phyloP scores from a whole-genome alignment of 2,329 filamentous ascomycete genomes.

The Fusarium coffeatum region DNA sequence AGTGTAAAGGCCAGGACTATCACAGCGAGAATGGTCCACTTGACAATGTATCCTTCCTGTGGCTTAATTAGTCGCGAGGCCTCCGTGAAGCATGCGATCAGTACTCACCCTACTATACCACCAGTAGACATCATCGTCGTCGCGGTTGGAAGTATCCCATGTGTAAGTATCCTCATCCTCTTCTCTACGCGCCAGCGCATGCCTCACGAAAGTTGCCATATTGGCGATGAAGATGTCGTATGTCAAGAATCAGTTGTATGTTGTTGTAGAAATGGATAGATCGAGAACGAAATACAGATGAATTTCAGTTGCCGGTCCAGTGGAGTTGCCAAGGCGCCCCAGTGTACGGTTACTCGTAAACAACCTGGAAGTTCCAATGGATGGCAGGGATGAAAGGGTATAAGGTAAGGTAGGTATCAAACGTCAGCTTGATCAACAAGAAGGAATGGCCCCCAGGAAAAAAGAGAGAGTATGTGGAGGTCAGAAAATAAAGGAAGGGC shows the following conservation, averaged over 20 bases:
- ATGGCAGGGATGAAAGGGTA: constrained; percentile 21
- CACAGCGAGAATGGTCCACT: constrained; percentile 75
- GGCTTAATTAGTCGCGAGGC: background rate
- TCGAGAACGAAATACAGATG: constrained; percentile 21
- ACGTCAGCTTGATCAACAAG: constrained; percentile 19
- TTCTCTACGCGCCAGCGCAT: constrained; percentile 32
- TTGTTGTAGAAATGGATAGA: constrained; percentile 17
- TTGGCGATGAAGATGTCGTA: constrained; percentile 5
- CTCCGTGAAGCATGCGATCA: background rate
- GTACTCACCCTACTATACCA: constrained; percentile 48
- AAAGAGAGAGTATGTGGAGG: background rate
- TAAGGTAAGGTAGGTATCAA: background rate
- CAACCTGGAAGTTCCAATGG: constrained; percentile 10
- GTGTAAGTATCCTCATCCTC: constrained; percentile 20
- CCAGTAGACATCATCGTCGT: constrained; percentile 46
- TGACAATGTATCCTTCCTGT: constrained; percentile 73
- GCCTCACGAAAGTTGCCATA: constrained; percentile 38
- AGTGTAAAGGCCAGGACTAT: constrained; percentile 68
- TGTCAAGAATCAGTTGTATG: constrained; percentile 10
- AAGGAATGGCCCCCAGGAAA: constrained; percentile 21
- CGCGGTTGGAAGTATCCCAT: constrained; percentile 6
- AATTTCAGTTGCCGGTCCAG: constrained; percentile 2
- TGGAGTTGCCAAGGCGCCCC: constrained; percentile 24
- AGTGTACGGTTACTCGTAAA: constrained; percentile 18
- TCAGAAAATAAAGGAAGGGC: background rate